A percentile compares a stretch with the other conserved stretches of the same genome.
Conservation (phyloP, 306 rosid species). For the Quercus engelmannii region DNA sequence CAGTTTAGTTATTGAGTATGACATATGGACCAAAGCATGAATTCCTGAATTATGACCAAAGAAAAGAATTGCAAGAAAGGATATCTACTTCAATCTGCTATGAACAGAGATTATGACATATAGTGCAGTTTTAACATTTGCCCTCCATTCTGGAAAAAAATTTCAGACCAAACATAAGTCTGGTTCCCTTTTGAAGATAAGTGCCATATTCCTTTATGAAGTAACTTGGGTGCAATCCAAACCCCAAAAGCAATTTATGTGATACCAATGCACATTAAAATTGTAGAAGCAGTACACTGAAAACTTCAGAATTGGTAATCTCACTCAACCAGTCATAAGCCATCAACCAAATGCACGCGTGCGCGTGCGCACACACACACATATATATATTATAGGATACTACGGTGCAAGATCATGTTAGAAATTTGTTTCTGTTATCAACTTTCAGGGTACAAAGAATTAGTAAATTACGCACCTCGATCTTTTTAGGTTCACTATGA, state of each 20-base stretch:
- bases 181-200: background rate
- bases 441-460: conserved; percentile 6
- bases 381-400: background rate
- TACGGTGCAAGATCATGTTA: background rate
- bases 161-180: background rate
- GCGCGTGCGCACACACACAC: too few species aligned
- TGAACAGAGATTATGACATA: background rate
- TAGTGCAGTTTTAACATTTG: background rate
- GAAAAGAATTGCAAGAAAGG: background rate
- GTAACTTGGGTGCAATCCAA: background rate
- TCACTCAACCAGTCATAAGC: too few species aligned
- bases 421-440: background rate
- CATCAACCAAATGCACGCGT: too few species aligned
- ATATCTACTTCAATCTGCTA: background rate
- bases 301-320: background rate
- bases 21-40: background rate
- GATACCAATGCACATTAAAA: background rate
- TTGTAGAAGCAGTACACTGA: background rate
- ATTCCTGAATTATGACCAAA: background rate
- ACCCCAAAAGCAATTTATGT: background rate
- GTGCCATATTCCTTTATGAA: background rate
- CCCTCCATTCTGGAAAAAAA: background rate
- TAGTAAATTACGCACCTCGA: conserved; percentile 38
- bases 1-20: too few species aligned
- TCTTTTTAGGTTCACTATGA: conserved; percentile 46